Percentiles rank a stretch among this genome's conserved stretches.
These are phyloP conservation scores for Colletotrichum endophyticum DNA, from an alignment of 2,329 filamentous ascomycete genomes.

Conservation along the genomic window DNA sequence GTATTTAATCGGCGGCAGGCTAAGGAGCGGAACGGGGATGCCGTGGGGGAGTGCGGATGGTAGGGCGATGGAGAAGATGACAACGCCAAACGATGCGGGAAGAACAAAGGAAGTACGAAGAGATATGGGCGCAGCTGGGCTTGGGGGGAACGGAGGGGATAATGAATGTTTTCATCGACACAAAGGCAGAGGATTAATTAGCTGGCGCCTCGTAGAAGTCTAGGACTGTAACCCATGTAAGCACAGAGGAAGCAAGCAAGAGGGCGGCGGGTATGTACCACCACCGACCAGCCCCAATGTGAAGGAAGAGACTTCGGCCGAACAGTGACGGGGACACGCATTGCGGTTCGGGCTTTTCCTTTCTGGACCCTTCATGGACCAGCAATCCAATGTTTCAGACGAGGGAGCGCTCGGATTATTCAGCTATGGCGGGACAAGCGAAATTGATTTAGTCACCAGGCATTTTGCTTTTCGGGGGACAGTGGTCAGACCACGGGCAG, in stretches of 20 bases:
- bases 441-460: not conserved
- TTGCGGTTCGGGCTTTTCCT: not conserved
- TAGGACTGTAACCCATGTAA: not conserved
- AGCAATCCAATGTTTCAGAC: conserved; percentile 18
- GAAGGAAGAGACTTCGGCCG: not conserved
- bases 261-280: not conserved
- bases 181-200: not conserved
- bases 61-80: not conserved
- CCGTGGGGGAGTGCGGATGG: conserved; percentile 17
- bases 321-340: not conserved
- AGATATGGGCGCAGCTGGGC: not conserved
- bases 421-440: not conserved
- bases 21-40: not conserved
- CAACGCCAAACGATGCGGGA: not conserved
- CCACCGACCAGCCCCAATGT: not conserved
- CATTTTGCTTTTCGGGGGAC: not conserved
- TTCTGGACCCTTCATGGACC: not conserved
- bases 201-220: not conserved
- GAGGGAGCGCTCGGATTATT: conserved; percentile 12
- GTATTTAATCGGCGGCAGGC: not conserved
- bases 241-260: not conserved
- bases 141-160: not conserved
- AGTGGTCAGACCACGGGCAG: not conserved
- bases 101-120: not conserved
- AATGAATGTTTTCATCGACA: conserved; percentile 3